Conservation (phyloP, 2,329 filamentous ascomycete species). For the Mycosphaerella sp. region DNA sequence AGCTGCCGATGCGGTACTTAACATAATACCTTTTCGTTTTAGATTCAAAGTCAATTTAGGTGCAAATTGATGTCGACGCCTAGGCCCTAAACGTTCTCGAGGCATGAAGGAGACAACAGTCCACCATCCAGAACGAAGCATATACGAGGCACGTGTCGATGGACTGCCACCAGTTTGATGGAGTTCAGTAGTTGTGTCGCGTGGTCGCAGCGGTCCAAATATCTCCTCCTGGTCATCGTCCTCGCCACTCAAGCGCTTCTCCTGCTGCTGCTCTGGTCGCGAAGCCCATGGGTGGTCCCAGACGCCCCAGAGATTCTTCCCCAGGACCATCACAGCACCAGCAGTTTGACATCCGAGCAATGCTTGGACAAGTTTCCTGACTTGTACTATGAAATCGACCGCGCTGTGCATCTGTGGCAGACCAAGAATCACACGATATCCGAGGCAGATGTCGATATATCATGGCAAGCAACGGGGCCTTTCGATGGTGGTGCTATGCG, state of each 20-base stretch:
- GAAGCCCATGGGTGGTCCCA: not conserved
- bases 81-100: too few relatives aligned
- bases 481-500: conserved; percentile 16
- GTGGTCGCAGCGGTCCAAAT: not conserved
- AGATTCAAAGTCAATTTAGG: too few relatives aligned
- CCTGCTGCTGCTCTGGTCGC: not conserved
- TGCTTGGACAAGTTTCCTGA: conserved; percentile 49
- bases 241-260: not conserved
- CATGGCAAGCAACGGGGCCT: conserved; percentile 17
- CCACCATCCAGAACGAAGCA: too few relatives aligned
- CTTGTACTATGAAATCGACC: conserved; percentile 40
- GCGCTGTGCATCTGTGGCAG: conserved; percentile 26
- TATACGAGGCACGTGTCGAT: not conserved
- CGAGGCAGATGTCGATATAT: conserved; percentile 16
- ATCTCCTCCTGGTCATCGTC: not conserved
- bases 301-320: too few relatives aligned
- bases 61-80: too few relatives aligned
- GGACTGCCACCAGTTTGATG: not conserved
- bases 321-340: not conserved
- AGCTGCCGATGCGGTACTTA: too few relatives aligned
- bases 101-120: too few relatives aligned
- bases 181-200: not conserved
- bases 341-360: conserved; percentile 10
- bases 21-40: too few relatives aligned
- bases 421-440: conserved; percentile 12